Base-by-base conservation (phyloP, 176 grass and related monocot species). In the Hyparrhenia diplandra region DNA sequence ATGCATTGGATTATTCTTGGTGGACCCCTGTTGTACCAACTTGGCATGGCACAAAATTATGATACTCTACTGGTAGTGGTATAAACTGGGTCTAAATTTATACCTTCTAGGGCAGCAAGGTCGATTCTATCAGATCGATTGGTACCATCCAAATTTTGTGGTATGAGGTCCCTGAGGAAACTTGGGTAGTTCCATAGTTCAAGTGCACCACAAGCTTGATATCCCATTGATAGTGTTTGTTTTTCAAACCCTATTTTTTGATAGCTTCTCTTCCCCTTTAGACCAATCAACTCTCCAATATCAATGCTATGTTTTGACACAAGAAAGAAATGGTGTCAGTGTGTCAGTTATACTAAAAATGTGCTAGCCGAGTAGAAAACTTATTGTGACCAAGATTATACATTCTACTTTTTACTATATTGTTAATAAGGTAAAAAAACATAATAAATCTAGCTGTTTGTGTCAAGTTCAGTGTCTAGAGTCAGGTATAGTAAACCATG, bases 161-260 rank as follows among this genome's bases (percentile, higher is more conserved):
- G 67, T 51, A 92, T 69, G 34, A 88, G 78, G 62, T 92, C 36
- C 72, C 85, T 85, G 37, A 92, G 79, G 74, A 92, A 92, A 39
- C n/a, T 71, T 13, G 90, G 90, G 31, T 92, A 92, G 82, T 92
- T 92, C 90, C 90, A 92, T 34, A 92, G 86, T 74, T 92, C 82
- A 17, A 92, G 90, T 69, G 86, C 37, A 39, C 37, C 37, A 34
- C 32, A 34, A 34, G 32, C 32, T 34, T 34, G 32, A 34, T 34
- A 34, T 34, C 32, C 32, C 32, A 34, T 34, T 34, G 32, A 34
- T 34, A 34, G 4, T 34, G 32, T 34, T 34, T 34, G 32, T 34
- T 34, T 34, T 34, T 34, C 32, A 34, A 34, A 34, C 32, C 32
- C 32, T 34, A 34, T 34, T 34, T 34, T 34, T 34, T n/a, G 32